Evolutionary conservation across 768 basidiomycete genomes (phyloP), one percentile per base, ranked within the genome.

Genomic region (Lactifluus piperatus): DNA sequence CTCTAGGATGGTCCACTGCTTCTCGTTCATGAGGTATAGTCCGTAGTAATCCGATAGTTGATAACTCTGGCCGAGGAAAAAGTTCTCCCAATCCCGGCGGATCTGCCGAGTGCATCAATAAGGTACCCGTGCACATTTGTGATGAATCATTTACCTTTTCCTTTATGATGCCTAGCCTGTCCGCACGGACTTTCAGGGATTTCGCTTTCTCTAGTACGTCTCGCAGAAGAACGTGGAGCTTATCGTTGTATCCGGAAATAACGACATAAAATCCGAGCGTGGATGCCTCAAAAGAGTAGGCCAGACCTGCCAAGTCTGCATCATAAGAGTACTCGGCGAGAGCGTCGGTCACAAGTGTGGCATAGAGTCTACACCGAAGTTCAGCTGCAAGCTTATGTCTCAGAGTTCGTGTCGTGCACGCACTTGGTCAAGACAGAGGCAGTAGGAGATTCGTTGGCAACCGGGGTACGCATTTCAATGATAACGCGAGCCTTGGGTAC

Each of bases 321-420:
- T 94, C 86, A 68, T 98, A 98, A 0, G 91, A 77, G 65, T 88
- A 93, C 72, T 99, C 97, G 6, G 84, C 84, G 51, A 98, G 80
- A 2, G 90, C 81, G 67, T 99, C 97, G 29, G 82, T 83, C 64
- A 97, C 88, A 32, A 98, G 78, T 63, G 94, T 88, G 52, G 84
- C 76, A 71, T 85, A 94, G 13, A 99, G 73, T 54, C 90, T 91
- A 43, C 9, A 50, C 29, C 37, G n/a, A 63, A 16, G 39, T 51
- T 20, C 60, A 49, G 49, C 11, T 41, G 22, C 11, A 50, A 20
- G 8, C 27, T 48, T 20, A 8, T 52, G 39, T 26, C 9, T 13
- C 27, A 37, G 5, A 5, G 30, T 22, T 24, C 10, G 16, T 44
- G 22, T 18, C 30, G 26, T 60, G n/a, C 44, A 66, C 76, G 64